phyloP scores from a whole-genome alignment of 148 eudicot species.

The Polygonum maritimum region DNA sequence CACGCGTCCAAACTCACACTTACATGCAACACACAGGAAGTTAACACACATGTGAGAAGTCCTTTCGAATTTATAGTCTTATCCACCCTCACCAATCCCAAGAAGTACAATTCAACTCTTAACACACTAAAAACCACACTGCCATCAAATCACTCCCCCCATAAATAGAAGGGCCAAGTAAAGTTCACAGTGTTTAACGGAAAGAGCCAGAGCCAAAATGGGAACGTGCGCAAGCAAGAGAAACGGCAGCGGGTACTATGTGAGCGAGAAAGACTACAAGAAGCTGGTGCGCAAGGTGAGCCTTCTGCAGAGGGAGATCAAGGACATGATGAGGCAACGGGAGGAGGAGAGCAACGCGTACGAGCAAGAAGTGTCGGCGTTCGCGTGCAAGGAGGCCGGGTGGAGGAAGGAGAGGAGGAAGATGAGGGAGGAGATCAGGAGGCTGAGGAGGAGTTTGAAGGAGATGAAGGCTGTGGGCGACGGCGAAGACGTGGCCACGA shows the following conservation, averaged over 20 bases:
- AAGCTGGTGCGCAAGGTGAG: constrained; percentile 34
- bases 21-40: not conserved
- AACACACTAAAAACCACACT: not conserved
- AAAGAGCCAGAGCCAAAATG: constrained; percentile 21
- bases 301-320: constrained; percentile 38
- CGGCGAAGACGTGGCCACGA: constrained; percentile 19
- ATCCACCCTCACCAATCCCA: not conserved
- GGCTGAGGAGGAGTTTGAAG: constrained; percentile 25
- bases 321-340: constrained; percentile 39
- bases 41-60: not conserved
- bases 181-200: not conserved
- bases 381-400: constrained; percentile 41
- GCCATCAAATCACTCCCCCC: no score
- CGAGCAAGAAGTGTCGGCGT: constrained; percentile 41
- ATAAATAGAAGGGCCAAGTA: not conserved
- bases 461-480: constrained; percentile 20
- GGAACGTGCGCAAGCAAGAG: constrained; percentile 41
- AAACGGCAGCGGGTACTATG: not conserved
- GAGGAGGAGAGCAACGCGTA: constrained; percentile 45
- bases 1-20: not conserved
- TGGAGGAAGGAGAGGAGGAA: constrained; percentile 65
- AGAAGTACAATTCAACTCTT: not conserved
- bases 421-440: constrained; percentile 37
- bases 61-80: not conserved
- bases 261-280: constrained; percentile 26